Base-by-base conservation (phyloP, 441 rosid genomes). In the Hura crepitans region DNA sequence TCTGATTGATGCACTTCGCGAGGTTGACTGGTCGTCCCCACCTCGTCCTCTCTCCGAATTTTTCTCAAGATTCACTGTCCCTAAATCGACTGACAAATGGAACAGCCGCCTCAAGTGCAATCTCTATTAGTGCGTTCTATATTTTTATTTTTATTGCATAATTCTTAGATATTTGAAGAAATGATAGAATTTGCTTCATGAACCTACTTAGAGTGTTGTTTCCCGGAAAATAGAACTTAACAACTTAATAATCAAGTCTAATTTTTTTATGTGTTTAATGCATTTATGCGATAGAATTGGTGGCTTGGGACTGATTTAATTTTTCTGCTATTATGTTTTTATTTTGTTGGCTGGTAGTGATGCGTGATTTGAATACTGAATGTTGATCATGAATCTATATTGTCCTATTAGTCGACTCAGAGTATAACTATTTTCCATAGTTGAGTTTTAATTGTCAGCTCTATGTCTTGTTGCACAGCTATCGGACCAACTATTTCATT, bases 11-110 rank as follows among this genome's bases (percentile, higher is more conserved):
- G 97, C 99, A 28, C 97, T 95, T 42, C 92, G 97, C 22, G 97
- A 95, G 70, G 99, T 95, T 60, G 99, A 95, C 66, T 95, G 99
- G 99, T 95, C 97, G 56, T 87, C 94, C 28, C 97, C 97, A n/a
- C 99, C 99, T 33, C 93, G 97, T 17, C 95, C 97, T 23, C 72
- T 78, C 11, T 76, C 97, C 0, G 99, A 95, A 72, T 95, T 95
- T 83, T 92, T 92, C 77, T 90, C 97, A 45, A 79, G 94, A 66
- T 95, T 95, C 84, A 92, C 97, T 54, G 70, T 85, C 69, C 99
- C 97, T 33, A 80, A 87, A 79, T 90, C 97, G 18, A 69, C 75
- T 72, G 83, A 93, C 63, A 87, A 86, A 82, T 92, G 94, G 99
- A 89, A 87, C 81, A 90, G 99, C 82, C 96, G 99, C 72, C 88